Evolutionary conservation across 177 flowering plant species (phyloP), one percentile per base, ranked within the genome.

Genomic region (Tripterygium wilfordii): DNA sequence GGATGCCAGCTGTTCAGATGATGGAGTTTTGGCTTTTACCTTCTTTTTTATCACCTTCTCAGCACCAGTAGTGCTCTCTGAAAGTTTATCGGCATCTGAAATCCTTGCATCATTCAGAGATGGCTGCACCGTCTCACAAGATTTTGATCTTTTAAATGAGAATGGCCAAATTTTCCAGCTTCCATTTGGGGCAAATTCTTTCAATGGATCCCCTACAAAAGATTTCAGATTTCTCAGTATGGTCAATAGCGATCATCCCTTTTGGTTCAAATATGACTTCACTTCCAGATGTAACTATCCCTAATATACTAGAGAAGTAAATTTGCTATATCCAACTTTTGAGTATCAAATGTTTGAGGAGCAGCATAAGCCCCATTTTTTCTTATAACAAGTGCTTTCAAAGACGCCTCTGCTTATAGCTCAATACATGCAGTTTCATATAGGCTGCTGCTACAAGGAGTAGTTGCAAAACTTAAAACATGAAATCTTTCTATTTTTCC

Each of bases 1-100:
- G 40, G 95, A 76, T 25, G 79, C 82, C 57, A 94, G 69, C 62
- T 94, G 86, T 45, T 89, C 89, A 24, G 99, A 79, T 35, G 96
- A 81, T 39, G 99, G 97, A 54, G 74, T 63, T 15, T 52, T 48
- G 22, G 58, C 60, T 51, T 65, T 73, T 9, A 70, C 57, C 60
- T 57, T 74, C 76, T 74, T 82, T 51, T 61, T 71, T 15, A 32
- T 42, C 48, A 38, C 35, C 31, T 61, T 63, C 39, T 49, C 53
- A 12, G 25, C 36, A 18, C 32, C 55, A 66, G 21, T n/a, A 0
- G 57, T 46, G 36, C 33, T 50, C 28, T 62, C 70, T 31, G 62
- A 38, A 46, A 59, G 53, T 48, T n/a, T 55, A 35, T 68, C 57
- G 36, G 48, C 56, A 49, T 52, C 64, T 55, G 49, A 45, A 39